Base-by-base conservation (phyloP, 345 rosid genomes). In the Euphorbia tirucalli region DNA sequence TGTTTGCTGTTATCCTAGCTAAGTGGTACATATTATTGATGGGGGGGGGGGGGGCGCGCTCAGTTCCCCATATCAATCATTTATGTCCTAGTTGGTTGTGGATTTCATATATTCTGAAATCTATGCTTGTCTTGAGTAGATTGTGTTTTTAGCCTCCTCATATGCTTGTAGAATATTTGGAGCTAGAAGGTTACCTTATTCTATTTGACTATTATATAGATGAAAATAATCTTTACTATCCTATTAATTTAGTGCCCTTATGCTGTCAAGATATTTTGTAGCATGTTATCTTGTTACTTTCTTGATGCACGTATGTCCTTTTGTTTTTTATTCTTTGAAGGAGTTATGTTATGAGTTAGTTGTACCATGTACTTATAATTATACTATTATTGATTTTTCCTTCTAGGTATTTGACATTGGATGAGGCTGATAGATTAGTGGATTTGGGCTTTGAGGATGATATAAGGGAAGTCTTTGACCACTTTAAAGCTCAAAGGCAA, bases 361-460 rank as follows among this genome's bases (percentile, higher is more conserved):
- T 68, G 48, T 41, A 25, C 41, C 28, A 9, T 49, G 21, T 56
- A 30, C 16, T 39, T 75, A 18, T 54, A 32, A 78, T 19, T 21
- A n/a, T n/a, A n/a, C n/a, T n/a, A n/a, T 37, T 70, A 31, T n/a
- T 52, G 25, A 7, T 75, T 43, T 78, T 61, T 73, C 11, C 25
- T 74, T 83, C n/a, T 81, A 93, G 98, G 88, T 93, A 91, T 65
- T 79, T 93, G 84, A 91, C 97, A 55, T 78, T 93, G 67, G 98
- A 93, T 77, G 97, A 93, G 82, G 98, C 98, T 14, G 98, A 93
- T 80, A 85, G 97, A 65, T 80, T 91, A 74, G 98, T 93, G 75
- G 98, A 93, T 85, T 85, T 89, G 82, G 98, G 98, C 46, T 93
- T 91, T 71, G 98, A 93, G 83, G 98, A 91, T 75, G 98, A 93